phyloP scores from a whole-genome alignment of 176 grass and related monocot species.

The Triticum aestivum region DNA sequence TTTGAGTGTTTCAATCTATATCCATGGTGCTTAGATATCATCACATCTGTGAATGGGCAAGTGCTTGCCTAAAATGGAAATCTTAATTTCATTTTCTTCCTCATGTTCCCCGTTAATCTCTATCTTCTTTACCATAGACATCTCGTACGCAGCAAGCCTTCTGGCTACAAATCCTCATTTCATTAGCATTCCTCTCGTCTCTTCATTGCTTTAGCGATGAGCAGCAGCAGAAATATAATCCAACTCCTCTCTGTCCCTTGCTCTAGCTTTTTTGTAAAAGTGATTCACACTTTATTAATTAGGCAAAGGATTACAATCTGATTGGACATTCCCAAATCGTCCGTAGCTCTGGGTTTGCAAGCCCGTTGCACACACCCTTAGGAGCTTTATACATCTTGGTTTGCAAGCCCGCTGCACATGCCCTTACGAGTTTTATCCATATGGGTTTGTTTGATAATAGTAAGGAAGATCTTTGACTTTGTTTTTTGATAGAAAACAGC shows the following conservation, averaged over 20 bases:
- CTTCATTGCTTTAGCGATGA: neutral
- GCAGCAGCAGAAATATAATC: neutral
- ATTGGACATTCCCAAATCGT: neutral
- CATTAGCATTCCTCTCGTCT: neutral
- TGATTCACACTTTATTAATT: neutral
- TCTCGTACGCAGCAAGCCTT: neutral
- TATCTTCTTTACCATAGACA: neutral
- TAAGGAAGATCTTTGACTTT: neutral
- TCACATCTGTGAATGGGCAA: neutral
- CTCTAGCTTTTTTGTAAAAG: neutral
- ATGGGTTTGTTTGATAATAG: conserved; percentile 17
- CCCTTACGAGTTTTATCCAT: conserved; percentile 2
- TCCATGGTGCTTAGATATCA: conserved; percentile 1
- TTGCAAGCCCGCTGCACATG: neutral
- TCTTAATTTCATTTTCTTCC: neutral
- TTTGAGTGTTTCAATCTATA: conserved; percentile 7
- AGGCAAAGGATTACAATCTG: neutral
- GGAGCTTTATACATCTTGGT: conserved; percentile 10
- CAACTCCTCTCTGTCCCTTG: neutral
- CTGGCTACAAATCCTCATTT: neutral
- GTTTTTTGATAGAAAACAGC: neutral
- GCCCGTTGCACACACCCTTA: neutral
- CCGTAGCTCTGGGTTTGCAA: neutral
- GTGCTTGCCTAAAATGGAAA: neutral
- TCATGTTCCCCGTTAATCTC: neutral